Evolutionary conservation across 2,329 filamentous ascomycete genomes (phyloP).

Genomic region (Xylaria digitata): DNA sequence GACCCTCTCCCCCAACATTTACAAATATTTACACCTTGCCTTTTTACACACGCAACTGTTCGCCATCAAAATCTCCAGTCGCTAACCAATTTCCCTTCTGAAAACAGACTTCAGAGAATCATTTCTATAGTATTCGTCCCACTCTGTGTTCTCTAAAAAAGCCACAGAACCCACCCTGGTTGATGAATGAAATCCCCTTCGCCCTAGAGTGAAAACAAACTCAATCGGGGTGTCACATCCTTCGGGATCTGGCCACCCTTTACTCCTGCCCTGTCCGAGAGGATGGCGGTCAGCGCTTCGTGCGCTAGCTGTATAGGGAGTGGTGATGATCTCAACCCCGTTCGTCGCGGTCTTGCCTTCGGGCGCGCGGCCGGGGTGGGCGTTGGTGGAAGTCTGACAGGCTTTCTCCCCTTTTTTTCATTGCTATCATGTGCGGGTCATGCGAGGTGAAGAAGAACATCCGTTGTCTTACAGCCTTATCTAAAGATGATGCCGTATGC

Average conservation of each 20-base stretch:
- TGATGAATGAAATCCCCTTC: slow-evolving; percentile 91
- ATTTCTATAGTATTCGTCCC: slow-evolving; percentile 98
- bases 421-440: slow-evolving; percentile 62
- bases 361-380: slow-evolving; percentile 83
- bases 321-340: slow-evolving; percentile 95
- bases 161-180: slow-evolving; percentile 95
- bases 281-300: slow-evolving; percentile 62
- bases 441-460: slow-evolving; percentile 64
- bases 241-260: slow-evolving; percentile 52
- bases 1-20: slow-evolving; percentile 52
- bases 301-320: slow-evolving; percentile 76
- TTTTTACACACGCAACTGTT: background rate
- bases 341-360: slow-evolving; percentile 73
- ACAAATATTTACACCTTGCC: too few relatives aligned
- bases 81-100: slow-evolving; percentile 30
- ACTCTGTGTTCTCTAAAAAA: slow-evolving; percentile 92
- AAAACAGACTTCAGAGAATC: slow-evolving; percentile 73
- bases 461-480: too few relatives aligned
- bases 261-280: slow-evolving; percentile 71
- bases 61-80: background rate
- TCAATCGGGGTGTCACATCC: slow-evolving; percentile 48
- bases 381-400: slow-evolving; percentile 92
- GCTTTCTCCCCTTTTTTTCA: slow-evolving; percentile 68
- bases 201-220: slow-evolving; percentile 84
- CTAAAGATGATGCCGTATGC: too few relatives aligned